phyloP scores from a whole-genome alignment of 768 basidiomycete genomes.

The Tylopilus subfusipes region DNA sequence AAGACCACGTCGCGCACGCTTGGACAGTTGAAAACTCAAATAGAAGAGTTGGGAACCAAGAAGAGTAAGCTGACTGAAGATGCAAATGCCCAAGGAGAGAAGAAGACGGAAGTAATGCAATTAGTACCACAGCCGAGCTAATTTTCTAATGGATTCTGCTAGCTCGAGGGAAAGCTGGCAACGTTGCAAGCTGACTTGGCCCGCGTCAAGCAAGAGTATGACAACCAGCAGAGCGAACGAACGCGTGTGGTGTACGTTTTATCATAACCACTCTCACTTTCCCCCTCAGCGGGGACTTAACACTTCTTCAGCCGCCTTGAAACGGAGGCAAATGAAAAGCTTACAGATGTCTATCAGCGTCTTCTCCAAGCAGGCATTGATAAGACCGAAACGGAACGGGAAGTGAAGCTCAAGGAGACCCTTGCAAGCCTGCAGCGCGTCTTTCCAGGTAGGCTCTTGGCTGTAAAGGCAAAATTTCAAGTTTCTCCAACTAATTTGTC shows the following conservation, averaged over 20 bases:
- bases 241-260: constrained; percentile 62
- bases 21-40: constrained; percentile 62
- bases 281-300: neutral
- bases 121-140: too few relatives aligned
- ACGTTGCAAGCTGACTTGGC: constrained; percentile 59
- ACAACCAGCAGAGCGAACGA: constrained; percentile 82
- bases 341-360: constrained; percentile 76
- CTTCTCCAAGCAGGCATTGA: constrained; percentile 90
- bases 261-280: neutral
- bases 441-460: constrained; percentile 66
- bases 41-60: constrained; percentile 60
- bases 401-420: constrained; percentile 81
- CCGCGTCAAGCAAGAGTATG: constrained; percentile 68
- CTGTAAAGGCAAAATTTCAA: neutral
- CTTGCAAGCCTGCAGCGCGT: constrained; percentile 79
- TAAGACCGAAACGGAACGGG: constrained; percentile 80
- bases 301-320: constrained; percentile 68
- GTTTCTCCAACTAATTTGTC: neutral
- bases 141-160: neutral
- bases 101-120: constrained; percentile 52
- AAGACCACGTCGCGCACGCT: constrained; percentile 68
- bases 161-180: constrained; percentile 60
- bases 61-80: constrained; percentile 57
- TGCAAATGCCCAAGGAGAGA: constrained; percentile 41
- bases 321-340: constrained; percentile 88